A percentile compares a stretch with the other conserved stretches of the same genome.
Evolutionary conservation across 768 basidiomycete species (phyloP).

Genomic region (Kwoniella pini): DNA sequence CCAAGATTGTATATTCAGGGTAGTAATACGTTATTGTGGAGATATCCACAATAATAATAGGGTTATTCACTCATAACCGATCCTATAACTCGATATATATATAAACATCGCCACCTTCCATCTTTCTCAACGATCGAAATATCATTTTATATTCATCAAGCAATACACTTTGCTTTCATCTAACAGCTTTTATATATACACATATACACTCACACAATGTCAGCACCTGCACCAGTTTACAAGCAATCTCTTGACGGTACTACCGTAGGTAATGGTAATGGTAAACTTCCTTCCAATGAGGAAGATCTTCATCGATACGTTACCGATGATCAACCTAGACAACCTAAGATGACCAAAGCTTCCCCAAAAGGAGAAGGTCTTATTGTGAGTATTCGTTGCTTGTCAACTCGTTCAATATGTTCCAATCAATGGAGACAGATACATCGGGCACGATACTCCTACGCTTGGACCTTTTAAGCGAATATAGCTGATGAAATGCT

Average conservation of each 20-base stretch:
- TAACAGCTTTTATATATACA: not conserved
- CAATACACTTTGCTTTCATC: no score
- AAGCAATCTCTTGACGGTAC: slow-evolving; percentile 36
- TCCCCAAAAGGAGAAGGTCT: slow-evolving; percentile 4
- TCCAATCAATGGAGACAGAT: no score
- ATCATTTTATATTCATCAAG: no score
- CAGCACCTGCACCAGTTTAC: slow-evolving; percentile 36
- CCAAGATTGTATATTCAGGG: slow-evolving; percentile 3
- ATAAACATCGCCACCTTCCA: not conserved
- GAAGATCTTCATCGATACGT: slow-evolving; percentile 49
- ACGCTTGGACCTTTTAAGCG: no score
- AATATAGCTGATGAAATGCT: not conserved
- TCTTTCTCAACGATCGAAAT: not conserved
- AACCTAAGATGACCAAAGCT: slow-evolving; percentile 26
- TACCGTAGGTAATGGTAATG: slow-evolving; percentile 29
- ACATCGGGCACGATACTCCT: no score
- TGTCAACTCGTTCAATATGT: not conserved
- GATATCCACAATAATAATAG: not conserved
- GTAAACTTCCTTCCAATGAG: slow-evolving; percentile 7
- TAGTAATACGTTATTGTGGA: no score
- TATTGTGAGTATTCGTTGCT: slow-evolving; percentile 20
- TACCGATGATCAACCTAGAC: slow-evolving; percentile 42
- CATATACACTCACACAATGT: slow-evolving; percentile 21
- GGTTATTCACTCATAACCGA: no score
- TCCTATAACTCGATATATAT: not conserved